Conservation (phyloP, 495 filamentous ascomycete genomes). For the Bacidia gigantensis region DNA sequence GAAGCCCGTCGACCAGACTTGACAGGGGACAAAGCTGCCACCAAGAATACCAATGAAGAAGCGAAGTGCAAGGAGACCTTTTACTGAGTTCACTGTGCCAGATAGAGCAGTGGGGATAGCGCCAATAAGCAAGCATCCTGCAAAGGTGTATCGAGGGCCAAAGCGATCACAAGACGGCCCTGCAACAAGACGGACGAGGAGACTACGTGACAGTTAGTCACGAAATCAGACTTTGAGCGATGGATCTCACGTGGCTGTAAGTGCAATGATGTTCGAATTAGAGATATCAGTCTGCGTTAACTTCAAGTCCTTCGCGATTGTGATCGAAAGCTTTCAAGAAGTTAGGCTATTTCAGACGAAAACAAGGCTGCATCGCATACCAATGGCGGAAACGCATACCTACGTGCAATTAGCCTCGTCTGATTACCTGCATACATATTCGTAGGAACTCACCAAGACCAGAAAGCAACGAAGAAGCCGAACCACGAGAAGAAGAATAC, state of each 20-base stretch:
- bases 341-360: not conserved
- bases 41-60: constrained; percentile 94
- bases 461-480: constrained; percentile 92
- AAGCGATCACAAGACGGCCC: constrained; percentile 77
- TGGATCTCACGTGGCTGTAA: constrained; percentile 57
- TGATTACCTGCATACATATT: not conserved
- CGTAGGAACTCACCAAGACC: constrained; percentile 55
- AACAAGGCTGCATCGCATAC: constrained; percentile 33
- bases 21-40: constrained; percentile 83
- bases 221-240: not conserved
- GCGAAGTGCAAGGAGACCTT: constrained; percentile 61
- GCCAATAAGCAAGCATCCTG: constrained; percentile 57
- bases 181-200: constrained; percentile 68
- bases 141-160: constrained; percentile 72
- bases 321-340: constrained; percentile 47
- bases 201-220: constrained; percentile 30
- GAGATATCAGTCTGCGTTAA: constrained; percentile 60
- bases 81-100: constrained; percentile 54
- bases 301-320: constrained; percentile 63
- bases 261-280: constrained; percentile 85
- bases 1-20: constrained; percentile 91
- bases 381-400: constrained; percentile 66
- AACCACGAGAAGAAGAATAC: constrained; percentile 93
- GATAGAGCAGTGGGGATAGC: constrained; percentile 73
- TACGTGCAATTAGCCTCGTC: not conserved